phyloP scores from a whole-genome alignment of 441 rosid species.

The Omphalea diandra region DNA sequence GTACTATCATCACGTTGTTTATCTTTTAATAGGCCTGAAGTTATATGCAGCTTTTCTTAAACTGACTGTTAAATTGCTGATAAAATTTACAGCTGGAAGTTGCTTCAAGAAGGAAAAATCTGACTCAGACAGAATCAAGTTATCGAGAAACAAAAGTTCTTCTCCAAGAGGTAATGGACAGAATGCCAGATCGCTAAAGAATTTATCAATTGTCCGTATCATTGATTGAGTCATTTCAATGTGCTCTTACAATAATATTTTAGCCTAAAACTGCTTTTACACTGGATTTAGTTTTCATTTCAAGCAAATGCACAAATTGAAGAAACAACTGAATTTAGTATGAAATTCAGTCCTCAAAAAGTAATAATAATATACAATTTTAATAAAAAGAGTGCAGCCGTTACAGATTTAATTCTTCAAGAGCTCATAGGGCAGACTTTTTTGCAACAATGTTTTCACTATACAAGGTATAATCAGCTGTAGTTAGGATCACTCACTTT shows the following conservation, averaged over 20 bases:
- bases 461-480: constrained; percentile 45
- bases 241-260: not conserved
- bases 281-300: not conserved
- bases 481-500: constrained; percentile 45
- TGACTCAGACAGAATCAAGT: constrained; percentile 52
- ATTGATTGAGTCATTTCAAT: not conserved
- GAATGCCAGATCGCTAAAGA: constrained; percentile 41
- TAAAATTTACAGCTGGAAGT: constrained; percentile 59
- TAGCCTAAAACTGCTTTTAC: not conserved
- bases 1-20: constrained; percentile 26
- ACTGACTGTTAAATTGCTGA: not conserved
- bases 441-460: constrained; percentile 27
- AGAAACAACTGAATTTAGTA: constrained; percentile 2
- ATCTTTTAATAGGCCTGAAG: not conserved
- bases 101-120: constrained; percentile 55
- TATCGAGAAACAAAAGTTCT: constrained; percentile 55
- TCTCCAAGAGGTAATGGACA: constrained; percentile 72
- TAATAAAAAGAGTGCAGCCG: not conserved
- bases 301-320: not conserved
- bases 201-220: not conserved
- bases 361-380: constrained; percentile 21
- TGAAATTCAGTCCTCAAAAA: constrained; percentile 19
- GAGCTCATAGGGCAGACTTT: constrained; percentile 8
- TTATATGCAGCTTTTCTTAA: not conserved
- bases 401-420: constrained; percentile 3